phyloP scores from a whole-genome alignment of 2,329 filamentous ascomycete genomes.

The Fragosphaeria purpurea region DNA sequence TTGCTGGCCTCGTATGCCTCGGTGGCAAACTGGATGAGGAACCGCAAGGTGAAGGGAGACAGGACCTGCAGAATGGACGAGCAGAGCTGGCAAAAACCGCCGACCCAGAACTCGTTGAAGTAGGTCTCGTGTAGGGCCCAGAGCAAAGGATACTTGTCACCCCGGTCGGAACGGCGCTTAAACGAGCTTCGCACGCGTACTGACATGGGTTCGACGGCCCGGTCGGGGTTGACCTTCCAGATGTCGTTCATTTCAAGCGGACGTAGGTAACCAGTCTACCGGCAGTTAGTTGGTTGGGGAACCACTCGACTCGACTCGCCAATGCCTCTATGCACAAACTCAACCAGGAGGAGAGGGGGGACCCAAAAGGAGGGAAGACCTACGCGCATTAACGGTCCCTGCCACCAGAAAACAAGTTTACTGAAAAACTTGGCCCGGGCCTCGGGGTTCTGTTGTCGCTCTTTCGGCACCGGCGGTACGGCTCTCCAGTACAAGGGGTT shows the following conservation, averaged over 20 bases:
- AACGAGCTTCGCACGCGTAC: slow-evolving; percentile 58
- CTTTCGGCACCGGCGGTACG: slow-evolving; percentile 44
- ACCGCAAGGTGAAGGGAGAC: slow-evolving; percentile 75
- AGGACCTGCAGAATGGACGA: slow-evolving; percentile 71
- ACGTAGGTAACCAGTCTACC: slow-evolving; percentile 71
- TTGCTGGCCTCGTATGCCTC: slow-evolving; percentile 62
- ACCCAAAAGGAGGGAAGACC: slow-evolving; percentile 19
- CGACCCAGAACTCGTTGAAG: slow-evolving; percentile 73
- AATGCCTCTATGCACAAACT: too few relatives aligned
- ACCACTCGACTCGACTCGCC: too few relatives aligned
- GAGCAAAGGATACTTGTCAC: slow-evolving; percentile 63
- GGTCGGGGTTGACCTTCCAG: slow-evolving; percentile 76
- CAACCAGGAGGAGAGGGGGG: too few relatives aligned
- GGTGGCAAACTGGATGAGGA: slow-evolving; percentile 74
- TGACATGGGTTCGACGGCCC: slow-evolving; percentile 62
- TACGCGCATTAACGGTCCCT: slow-evolving; percentile 74
- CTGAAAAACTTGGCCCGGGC: slow-evolving; percentile 66
- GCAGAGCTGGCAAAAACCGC: slow-evolving; percentile 65
- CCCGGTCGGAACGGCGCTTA: slow-evolving; percentile 53
- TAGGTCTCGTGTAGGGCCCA: slow-evolving; percentile 83
- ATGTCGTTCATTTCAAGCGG: slow-evolving; percentile 76
- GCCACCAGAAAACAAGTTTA: slow-evolving; percentile 77
- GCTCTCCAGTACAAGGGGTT: slow-evolving; percentile 54
- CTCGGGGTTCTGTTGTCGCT: slow-evolving; percentile 52
- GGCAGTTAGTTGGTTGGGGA: too few relatives aligned